Evolutionary conservation across 345 rosid genomes (phyloP).

Genomic region (Hibiscus tridactylites): DNA sequence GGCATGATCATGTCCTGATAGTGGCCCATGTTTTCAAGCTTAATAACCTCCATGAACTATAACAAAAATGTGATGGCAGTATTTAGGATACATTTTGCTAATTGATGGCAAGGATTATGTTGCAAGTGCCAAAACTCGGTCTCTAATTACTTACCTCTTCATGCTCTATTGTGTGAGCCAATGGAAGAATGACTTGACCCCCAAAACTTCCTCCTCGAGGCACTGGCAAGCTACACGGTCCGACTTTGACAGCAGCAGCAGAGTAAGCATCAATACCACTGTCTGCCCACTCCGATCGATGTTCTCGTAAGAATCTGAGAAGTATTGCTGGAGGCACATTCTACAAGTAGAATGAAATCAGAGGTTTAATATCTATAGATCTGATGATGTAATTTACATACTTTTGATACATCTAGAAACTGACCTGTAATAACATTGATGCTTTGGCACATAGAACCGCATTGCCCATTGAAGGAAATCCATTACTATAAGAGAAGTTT

Average conservation of each 20-base stretch:
- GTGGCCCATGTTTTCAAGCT: slow-evolving; percentile 75
- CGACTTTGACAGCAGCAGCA: not conserved
- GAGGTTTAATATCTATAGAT: not conserved
- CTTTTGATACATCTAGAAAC: not conserved
- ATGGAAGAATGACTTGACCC: not conserved
- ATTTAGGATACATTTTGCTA: not conserved
- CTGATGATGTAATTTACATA: not conserved
- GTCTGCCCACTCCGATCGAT: slow-evolving; percentile 98
- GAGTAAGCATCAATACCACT: not conserved
- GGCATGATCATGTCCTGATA: slow-evolving; percentile 86
- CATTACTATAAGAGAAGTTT: slow-evolving; percentile 57
- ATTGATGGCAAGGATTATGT: not conserved
- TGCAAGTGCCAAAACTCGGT: not conserved
- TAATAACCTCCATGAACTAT: slow-evolving; percentile 89
- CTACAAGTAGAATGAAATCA: slow-evolving; percentile 25
- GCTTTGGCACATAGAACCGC: slow-evolving; percentile 89
- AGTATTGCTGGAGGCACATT: slow-evolving; percentile 95
- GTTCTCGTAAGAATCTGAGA: slow-evolving; percentile 83
- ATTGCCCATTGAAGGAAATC: slow-evolving; percentile 65
- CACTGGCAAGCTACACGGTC: not conserved
- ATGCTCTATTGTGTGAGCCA: not conserved
- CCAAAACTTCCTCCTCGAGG: not conserved
- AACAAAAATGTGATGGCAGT: not conserved
- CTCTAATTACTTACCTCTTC: not conserved
- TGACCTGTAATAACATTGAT: slow-evolving; percentile 87